These are phyloP conservation scores for Pholiota conissans DNA, from an alignment of 768 basidiomycete species.

Conservation along the genomic window DNA sequence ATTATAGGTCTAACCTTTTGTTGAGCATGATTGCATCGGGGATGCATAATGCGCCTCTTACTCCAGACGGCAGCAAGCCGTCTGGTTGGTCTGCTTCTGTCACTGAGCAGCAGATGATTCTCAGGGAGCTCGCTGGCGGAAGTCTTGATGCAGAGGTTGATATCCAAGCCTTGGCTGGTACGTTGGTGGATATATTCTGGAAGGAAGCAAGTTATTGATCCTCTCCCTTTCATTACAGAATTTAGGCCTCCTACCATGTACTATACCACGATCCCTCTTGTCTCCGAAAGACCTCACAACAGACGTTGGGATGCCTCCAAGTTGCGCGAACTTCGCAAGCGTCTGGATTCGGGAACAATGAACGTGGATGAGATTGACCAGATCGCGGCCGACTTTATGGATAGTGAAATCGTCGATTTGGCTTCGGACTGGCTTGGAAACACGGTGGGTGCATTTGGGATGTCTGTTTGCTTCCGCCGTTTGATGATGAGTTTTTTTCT, in stretches of 20 bases:
- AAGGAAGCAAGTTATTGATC: constrained; percentile 1
- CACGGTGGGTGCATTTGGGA: constrained; percentile 53
- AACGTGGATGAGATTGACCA: constrained; percentile 85
- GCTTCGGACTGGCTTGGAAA: constrained; percentile 99
- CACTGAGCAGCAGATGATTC: constrained; percentile 96
- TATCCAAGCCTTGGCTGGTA: constrained; percentile 83
- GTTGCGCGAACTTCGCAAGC: constrained; percentile 91
- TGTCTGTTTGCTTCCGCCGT: not conserved
- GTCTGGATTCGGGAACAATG: constrained; percentile 89
- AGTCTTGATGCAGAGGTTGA: constrained; percentile 79
- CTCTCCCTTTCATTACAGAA: constrained; percentile 45
- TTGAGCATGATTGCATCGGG: constrained; percentile 86
- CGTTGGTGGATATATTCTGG: constrained; percentile 25
- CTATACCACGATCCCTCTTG: constrained; percentile 92
- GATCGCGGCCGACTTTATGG: constrained; percentile 87
- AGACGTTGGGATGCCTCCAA: constrained; percentile 93
- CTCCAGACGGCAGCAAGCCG: constrained; percentile 62
- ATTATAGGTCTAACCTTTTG: constrained; percentile 90
- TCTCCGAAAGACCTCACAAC: constrained; percentile 81
- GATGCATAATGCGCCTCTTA: constrained; percentile 55
- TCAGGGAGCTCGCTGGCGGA: constrained; percentile 86
- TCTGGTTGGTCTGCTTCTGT: constrained; percentile 72
- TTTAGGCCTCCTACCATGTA: constrained; percentile 94
- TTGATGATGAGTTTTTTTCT: constrained; percentile 3
- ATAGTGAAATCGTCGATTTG: constrained; percentile 92